Evolutionary conservation across 1,284 basidiomycete species (phyloP).

Genomic region (Cutaneotrichosporon sp.): DNA sequence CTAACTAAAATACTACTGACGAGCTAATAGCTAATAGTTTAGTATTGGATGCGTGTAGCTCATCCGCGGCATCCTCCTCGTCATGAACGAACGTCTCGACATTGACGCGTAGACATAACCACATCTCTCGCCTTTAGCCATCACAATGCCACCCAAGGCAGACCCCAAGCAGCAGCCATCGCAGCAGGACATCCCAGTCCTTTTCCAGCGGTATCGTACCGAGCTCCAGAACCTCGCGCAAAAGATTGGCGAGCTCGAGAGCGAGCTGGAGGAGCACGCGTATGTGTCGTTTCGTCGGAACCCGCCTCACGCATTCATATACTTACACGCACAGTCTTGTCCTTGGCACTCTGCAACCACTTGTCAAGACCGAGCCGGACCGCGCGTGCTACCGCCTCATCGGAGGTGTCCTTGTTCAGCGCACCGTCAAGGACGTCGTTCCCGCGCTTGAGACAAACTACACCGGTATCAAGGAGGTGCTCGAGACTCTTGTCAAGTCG

Average conservation of each 20-base stretch:
- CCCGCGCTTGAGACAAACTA: conserved; percentile 80
- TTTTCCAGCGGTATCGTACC: conserved; percentile 60
- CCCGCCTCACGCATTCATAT: conserved; percentile 43
- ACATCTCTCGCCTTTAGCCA: background rate
- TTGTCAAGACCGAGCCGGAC: conserved; percentile 69
- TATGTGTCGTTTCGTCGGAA: conserved; percentile 32
- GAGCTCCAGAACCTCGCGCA: conserved; percentile 77
- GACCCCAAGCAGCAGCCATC: conserved; percentile 23
- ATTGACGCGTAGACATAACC: background rate
- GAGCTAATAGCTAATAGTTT: no score
- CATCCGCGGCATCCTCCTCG: background rate
- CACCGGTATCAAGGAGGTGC: conserved; percentile 77
- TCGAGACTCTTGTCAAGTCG: conserved; percentile 68
- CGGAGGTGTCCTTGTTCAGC: conserved; percentile 90
- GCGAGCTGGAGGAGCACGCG: conserved; percentile 83
- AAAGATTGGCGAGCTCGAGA: conserved; percentile 90
- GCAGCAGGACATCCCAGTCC: conserved; percentile 37
- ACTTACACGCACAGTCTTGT: conserved; percentile 62
- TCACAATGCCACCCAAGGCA: conserved; percentile 39
- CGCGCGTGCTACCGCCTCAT: conserved; percentile 96
- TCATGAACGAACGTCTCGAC: background rate
- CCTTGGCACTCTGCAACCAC: conserved; percentile 69
- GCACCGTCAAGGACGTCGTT: conserved; percentile 91
- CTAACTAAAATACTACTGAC: background rate
- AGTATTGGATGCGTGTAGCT: no score